Evolutionary conservation across 148 eudicot genomes (phyloP), one percentile per base, ranked within the genome.

Genomic region (Cornus suecica): DNA sequence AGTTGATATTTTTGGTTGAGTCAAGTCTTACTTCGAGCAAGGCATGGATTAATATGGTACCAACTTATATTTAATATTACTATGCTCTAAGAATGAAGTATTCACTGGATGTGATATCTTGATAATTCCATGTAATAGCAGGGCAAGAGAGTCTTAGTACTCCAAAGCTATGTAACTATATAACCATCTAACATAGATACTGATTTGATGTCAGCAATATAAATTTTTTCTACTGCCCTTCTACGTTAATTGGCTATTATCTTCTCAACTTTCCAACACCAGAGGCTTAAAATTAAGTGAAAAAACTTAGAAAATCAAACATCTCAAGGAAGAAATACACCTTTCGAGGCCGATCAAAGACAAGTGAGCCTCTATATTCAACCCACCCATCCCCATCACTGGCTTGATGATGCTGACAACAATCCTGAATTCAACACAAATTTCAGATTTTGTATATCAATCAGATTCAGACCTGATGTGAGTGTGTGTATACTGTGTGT

Each of bases 361-460:
- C 80, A 48, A 81, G 74, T 68, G 84, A 77, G 41, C 80, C 84
- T 76, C 69, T 81, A 32, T 81, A 90, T 78, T 94, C 98, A 52
- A 92, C 97, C 98, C 97, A 94, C 28, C 99, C 98, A 86, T 93
- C 98, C 30, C 99, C 99, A 83, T 95, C 97, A 85, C 90, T 95
- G 48, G 99, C 99, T 85, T 95, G 99, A 80, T 95, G 99, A 85
- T 95, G 93, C 78, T 92, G 97, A 75, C 99, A 84, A 70, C 99
- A 95, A 83, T 95, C 98, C 98, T 95, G 78, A 45, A 79, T 29
- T 27, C 65, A 72, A 52, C 75, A 73, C 30, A 74, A 32, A 58
- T 24, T 45, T 9, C 34, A 51, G 25, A 10, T 27, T 27, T 60
- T 71, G 68, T 64, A 29, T 23, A 65, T 68, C 16, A 78, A 65